Base-by-base conservation (phyloP, 2,329 filamentous ascomycete species). In the Aspergillus novofumigatus region DNA sequence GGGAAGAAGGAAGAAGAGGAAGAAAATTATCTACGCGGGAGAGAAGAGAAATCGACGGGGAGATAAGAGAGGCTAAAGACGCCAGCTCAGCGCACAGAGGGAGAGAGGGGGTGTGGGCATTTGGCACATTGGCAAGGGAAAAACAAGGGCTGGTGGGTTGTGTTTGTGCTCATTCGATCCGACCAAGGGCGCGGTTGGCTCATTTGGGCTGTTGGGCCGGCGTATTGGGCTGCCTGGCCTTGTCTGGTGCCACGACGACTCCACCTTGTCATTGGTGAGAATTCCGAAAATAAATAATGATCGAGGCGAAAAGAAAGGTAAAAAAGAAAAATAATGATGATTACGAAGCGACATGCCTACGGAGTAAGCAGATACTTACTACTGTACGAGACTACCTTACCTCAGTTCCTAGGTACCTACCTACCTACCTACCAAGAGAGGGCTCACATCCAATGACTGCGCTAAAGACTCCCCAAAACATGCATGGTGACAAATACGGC, bases 171-270 rank as follows among this genome's bases (percentile, higher is more conserved):
- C 53, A 42, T 58, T 60, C 21, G 49, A 59, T 58, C 57, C 50
- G 61, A 61, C 54, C 52, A 53, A 49, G 52, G 54, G 54, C 54
- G 55, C 52, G 54, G 57, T 58, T 61, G 59, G 60, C 55, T 26
- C 38, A 38, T 62, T 58, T 65, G 64, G 66, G 67, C 61, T 67
- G 69, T 73, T 73, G 72, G 72, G 72, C 72, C 65, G 69, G 67
- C 57, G 61, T 47, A 63, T 73, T 72, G 68, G 69, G 71, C 69
- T 72, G 63, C 63, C 44, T 60, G 63, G 59, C 51, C 53, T 57
- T 69, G 66, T 66, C 62, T 72, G 74, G 74, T 74, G 74, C 74
- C 73, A 76, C 74, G 73, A 75, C 66, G 69, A 70, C 72, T 67
- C 67, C 64, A 69, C 69, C 54, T 49, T 55, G 21, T 25, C 21